A percentile compares a stretch with the other conserved stretches of the same genome.
Conservation (phyloP, 805 yeast species). For the Candida alai region DNA sequence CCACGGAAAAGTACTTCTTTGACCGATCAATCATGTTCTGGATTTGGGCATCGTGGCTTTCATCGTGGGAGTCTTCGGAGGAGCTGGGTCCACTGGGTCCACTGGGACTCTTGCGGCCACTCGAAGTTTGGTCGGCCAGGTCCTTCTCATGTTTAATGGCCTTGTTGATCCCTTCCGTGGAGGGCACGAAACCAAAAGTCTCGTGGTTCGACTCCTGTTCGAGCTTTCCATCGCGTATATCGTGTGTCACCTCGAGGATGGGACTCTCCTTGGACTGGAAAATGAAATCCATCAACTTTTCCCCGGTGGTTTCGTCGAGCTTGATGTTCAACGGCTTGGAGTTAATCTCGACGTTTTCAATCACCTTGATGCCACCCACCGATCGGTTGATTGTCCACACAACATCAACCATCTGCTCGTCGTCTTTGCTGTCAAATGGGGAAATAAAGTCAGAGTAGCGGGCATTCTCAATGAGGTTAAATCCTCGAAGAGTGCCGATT, state of each 20-base stretch:
- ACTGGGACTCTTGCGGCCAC: slow-evolving; percentile 2
- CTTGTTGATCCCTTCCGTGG: slow-evolving; percentile 12
- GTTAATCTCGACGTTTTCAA: slow-evolving; percentile 35
- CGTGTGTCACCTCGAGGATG: slow-evolving; percentile 3
- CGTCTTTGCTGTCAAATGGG: slow-evolving; percentile 16
- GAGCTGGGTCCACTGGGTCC: slow-evolving; percentile 5
- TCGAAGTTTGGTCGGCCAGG: no score
- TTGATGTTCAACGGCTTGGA: slow-evolving; percentile 36
- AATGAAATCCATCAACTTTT: slow-evolving; percentile 33
- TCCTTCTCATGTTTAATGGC: slow-evolving; percentile 9
- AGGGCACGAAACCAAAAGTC: slow-evolving; percentile 10
- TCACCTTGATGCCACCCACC: slow-evolving; percentile 39
- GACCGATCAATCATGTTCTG: slow-evolving; percentile 74
- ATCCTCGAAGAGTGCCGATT: slow-evolving; percentile 35
- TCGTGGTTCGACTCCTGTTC: slow-evolving; percentile 10
- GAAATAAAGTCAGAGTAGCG: slow-evolving; percentile 30
- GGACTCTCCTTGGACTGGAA: slow-evolving; percentile 24
- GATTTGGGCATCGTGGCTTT: slow-evolving; percentile 22
- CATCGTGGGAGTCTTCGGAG: neutral
- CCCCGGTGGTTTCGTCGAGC: slow-evolving; percentile 38
- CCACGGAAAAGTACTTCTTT: slow-evolving; percentile 65
- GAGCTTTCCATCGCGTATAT: slow-evolving; percentile 6
- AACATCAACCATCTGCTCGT: slow-evolving; percentile 23
- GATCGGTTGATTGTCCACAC: slow-evolving; percentile 42
- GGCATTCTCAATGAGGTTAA: slow-evolving; percentile 30